These are phyloP conservation scores for Juncus effusus DNA, from an alignment of 176 grass and related monocot species.

Conservation along the genomic window DNA sequence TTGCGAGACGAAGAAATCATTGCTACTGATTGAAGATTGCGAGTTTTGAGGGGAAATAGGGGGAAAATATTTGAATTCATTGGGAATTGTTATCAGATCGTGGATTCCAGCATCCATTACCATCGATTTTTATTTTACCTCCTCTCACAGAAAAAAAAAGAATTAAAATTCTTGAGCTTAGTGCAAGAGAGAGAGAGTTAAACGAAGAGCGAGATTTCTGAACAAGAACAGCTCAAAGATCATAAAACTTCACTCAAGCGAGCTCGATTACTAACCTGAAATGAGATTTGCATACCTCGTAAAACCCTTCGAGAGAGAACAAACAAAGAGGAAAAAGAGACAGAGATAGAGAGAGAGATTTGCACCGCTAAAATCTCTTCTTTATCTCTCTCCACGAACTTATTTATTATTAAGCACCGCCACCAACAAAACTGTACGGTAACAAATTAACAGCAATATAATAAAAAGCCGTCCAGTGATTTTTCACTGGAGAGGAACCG, in stretches of 20 bases:
- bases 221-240: too few species aligned
- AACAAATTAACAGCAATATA: too few species aligned
- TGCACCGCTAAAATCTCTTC: too few species aligned
- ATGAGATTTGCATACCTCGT: neutral
- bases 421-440: too few species aligned
- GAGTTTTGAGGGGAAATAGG: neutral
- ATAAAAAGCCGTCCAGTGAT: too few species aligned
- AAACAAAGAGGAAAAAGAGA: neutral
- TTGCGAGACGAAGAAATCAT: constrained; percentile 5
- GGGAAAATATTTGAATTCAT: constrained; percentile 29
- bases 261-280: neutral
- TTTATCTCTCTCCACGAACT: too few species aligned
- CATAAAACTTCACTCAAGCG: neutral
- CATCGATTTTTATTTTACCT: constrained; percentile 34
- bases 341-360: neutral
- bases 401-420: too few species aligned
- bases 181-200: neutral
- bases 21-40: constrained; percentile 13
- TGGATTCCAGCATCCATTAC: constrained; percentile 57
- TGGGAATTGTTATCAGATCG: constrained; percentile 34
- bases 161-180: neutral
- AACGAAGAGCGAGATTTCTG: neutral
- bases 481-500: too few species aligned
- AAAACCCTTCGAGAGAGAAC: neutral
- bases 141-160: constrained; percentile 15